A percentile compares a stretch with the other conserved stretches of the same genome.
Evolutionary conservation across 768 basidiomycete genomes (phyloP).

Genomic region (Erythrobasidium yunnanense): DNA sequence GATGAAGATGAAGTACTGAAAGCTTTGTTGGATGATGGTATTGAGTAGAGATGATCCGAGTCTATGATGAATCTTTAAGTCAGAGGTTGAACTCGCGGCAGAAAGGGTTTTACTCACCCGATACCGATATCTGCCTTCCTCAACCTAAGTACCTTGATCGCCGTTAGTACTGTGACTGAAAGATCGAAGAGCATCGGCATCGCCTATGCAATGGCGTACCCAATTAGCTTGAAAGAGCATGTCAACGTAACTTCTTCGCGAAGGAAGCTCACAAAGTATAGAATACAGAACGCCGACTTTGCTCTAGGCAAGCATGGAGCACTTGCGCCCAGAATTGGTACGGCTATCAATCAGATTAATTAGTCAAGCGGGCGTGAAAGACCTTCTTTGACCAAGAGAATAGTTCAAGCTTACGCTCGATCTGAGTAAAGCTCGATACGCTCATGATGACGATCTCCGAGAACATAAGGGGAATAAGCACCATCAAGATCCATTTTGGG

Average conservation of each 20-base stretch:
- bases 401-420: background rate
- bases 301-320: background rate
- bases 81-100: background rate
- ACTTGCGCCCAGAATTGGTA: background rate
- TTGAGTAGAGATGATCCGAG: background rate
- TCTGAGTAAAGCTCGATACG: background rate
- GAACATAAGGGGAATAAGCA: background rate
- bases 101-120: background rate
- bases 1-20: slow-evolving; percentile 4
- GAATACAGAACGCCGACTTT: background rate
- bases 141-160: background rate
- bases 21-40: background rate
- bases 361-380: too few relatives aligned
- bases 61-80: background rate
- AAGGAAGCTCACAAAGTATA: background rate
- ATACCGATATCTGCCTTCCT: background rate
- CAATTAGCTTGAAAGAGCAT: background rate
- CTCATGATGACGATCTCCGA: background rate
- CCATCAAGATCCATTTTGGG: background rate
- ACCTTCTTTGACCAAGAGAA: too few relatives aligned
- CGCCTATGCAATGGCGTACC: background rate
- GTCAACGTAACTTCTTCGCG: too few relatives aligned
- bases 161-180: background rate
- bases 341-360: background rate
- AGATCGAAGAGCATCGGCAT: background rate